Evolutionary conservation across 768 basidiomycete genomes (phyloP), one percentile per base, ranked within the genome.

Genomic region (Mycena vitilis): DNA sequence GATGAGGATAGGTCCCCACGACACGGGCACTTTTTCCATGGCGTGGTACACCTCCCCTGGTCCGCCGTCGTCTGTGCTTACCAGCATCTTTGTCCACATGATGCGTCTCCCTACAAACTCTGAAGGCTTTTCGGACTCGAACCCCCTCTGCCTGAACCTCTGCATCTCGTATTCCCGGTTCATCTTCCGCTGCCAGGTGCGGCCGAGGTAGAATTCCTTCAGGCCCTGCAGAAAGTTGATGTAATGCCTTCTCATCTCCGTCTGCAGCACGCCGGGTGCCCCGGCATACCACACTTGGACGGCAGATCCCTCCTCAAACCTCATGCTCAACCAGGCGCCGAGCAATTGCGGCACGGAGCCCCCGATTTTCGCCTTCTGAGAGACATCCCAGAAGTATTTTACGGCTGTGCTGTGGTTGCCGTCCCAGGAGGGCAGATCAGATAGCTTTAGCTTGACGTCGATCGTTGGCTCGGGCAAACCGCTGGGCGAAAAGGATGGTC

Each of bases 11-110:
- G 54, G 37, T 1, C 54, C n/a, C 55, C 63, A 65, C 3, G 55
- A 57, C 0, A 65, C 25, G 1, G 62, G 63, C 6, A 55, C 55
- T 25, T 51, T 57, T 4, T 65, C 37, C 63, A 65, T 65, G 6
- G 58, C 47, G 5, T 49, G 38, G 37, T 49, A 65, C 1, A 65
- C 63, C 11, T 65, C 47, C 0, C 15, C 16, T 0, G 56, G 47
- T 0, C 63, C 63, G 0, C 54, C 38, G 38, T 56, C 22, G 38
- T 56, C 54, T 0, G 38, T 22, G 7, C 1, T 16, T 0, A 58
- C 56, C 13, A 65, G 16, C 63, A 65, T 65, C 0, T 53, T 9
- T 0, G 56, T 52, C 16, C 16, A 57, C 56, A 65, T 65, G 2
- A 65, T 51, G 10, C 56, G 12, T 1, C 55, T 12, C 0, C 22